Evolutionary conservation across 345 rosid species (phyloP).

Genomic region (Aethionema arabicum): DNA sequence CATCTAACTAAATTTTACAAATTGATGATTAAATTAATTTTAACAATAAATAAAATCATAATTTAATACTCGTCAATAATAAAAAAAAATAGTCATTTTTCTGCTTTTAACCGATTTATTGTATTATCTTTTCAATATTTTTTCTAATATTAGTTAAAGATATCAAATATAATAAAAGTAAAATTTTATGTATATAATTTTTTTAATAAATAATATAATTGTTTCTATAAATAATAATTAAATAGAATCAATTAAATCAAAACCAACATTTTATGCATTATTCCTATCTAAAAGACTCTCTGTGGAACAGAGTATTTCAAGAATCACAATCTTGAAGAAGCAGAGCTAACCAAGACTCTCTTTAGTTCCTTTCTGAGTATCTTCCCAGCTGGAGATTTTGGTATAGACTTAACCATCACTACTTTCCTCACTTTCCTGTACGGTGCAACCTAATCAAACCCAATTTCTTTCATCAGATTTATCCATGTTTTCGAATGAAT

Average conservation of each 20-base stretch:
- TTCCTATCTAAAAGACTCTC: neutral
- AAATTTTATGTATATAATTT: too few species aligned
- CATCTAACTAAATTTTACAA: too few species aligned
- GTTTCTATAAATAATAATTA: too few species aligned
- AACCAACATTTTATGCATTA: neutral
- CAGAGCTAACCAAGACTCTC: constrained; percentile 27
- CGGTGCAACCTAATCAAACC: constrained; percentile 64
- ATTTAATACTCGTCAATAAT: too few species aligned
- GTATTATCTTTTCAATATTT: too few species aligned
- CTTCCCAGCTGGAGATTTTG: constrained; percentile 83
- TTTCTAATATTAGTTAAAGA: too few species aligned
- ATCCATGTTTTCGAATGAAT: neutral
- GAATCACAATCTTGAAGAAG: constrained; percentile 48
- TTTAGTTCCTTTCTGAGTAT: constrained; percentile 68
- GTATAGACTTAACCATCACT: constrained; percentile 54
- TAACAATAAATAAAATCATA: neutral
- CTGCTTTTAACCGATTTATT: too few species aligned
- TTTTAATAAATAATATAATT: too few species aligned
- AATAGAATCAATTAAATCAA: too few species aligned
- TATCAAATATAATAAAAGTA: too few species aligned
- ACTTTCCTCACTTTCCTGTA: constrained; percentile 83
- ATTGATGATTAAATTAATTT: too few species aligned
- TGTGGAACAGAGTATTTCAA: neutral
- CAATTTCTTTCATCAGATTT: constrained; percentile 1
- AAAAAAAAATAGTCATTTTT: too few species aligned